These are phyloP conservation scores for Coccomyxa subellipsoidea DNA, from an alignment of 163 green algal genomes.

Conservation along the genomic window DNA sequence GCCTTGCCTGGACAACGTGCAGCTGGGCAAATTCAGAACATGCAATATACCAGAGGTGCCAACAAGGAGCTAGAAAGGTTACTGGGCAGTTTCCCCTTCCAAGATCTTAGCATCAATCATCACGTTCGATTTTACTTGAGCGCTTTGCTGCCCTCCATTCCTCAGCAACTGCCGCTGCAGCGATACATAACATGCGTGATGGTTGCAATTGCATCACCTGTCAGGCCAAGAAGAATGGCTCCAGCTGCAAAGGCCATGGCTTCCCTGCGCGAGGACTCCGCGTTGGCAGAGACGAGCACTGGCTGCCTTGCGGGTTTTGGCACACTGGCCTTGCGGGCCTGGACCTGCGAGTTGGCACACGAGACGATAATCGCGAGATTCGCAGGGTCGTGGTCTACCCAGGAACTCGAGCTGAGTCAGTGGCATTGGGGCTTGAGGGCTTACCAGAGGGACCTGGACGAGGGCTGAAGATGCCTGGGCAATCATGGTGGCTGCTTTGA, in stretches of 20 bases:
- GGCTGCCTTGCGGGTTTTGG: neutral
- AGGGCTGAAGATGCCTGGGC: neutral
- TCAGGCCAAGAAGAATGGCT: neutral
- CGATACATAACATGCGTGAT: too few species aligned
- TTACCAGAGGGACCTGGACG: conserved; percentile 3
- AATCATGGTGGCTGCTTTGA: neutral
- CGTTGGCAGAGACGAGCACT: conserved; percentile 9
- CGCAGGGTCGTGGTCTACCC: neutral
- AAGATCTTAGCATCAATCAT: too few species aligned
- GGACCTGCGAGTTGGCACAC: neutral
- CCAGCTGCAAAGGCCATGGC: neutral
- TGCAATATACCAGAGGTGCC: too few species aligned
- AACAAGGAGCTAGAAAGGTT: too few species aligned
- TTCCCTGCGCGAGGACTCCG: neutral
- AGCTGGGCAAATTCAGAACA: neutral
- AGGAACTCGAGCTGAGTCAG: neutral
- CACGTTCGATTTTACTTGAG: too few species aligned
- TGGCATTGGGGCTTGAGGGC: too few species aligned
- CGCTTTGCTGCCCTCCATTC: too few species aligned
- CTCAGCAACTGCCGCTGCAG: too few species aligned
- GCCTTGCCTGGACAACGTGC: neutral
- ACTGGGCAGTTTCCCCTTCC: too few species aligned
- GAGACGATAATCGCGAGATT: too few species aligned
- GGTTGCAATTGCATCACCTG: too few species aligned
- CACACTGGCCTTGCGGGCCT: neutral